Evolutionary conservation across 768 basidiomycete species (phyloP).

Genomic region (Mrakia gelida): DNA sequence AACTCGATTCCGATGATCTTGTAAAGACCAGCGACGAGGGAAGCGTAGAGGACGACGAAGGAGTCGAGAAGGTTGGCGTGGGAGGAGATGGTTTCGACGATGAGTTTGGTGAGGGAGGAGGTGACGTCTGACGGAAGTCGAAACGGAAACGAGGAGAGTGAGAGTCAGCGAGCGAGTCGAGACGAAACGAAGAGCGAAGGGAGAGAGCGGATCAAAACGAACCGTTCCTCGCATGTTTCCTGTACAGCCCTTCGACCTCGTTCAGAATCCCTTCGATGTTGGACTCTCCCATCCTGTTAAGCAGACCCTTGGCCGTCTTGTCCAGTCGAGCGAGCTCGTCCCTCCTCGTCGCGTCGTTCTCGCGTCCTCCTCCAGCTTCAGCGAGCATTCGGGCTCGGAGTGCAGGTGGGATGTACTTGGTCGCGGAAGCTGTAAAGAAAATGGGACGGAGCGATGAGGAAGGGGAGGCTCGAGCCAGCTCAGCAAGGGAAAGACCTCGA

Average conservation of each 20-base stretch:
- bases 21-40: conserved; percentile 74
- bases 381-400: conserved; percentile 25
- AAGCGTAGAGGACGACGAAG: conserved; percentile 81
- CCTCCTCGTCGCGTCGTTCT: conserved; percentile 46
- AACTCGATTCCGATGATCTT: conserved; percentile 81
- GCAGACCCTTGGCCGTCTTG: conserved; percentile 74
- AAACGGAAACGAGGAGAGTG: background rate
- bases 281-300: conserved; percentile 93
- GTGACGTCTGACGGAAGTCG: conserved; percentile 67
- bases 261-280: conserved; percentile 73
- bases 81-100: conserved; percentile 72
- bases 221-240: conserved; percentile 75
- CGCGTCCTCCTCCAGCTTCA: conserved; percentile 4
- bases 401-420: conserved; percentile 31
- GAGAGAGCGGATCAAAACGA: conserved; percentile 29
- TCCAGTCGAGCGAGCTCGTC: conserved; percentile 57
- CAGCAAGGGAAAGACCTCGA: background rate
- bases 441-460: background rate
- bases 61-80: conserved; percentile 80
- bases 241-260: conserved; percentile 69
- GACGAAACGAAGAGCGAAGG: background rate
- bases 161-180: background rate
- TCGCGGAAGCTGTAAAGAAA: background rate
- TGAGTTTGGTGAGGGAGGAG: conserved; percentile 65
- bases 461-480: background rate